These are phyloP conservation scores for Vaccinium corymbosum DNA, from an alignment of 148 eudicot species.

Conservation along the genomic window DNA sequence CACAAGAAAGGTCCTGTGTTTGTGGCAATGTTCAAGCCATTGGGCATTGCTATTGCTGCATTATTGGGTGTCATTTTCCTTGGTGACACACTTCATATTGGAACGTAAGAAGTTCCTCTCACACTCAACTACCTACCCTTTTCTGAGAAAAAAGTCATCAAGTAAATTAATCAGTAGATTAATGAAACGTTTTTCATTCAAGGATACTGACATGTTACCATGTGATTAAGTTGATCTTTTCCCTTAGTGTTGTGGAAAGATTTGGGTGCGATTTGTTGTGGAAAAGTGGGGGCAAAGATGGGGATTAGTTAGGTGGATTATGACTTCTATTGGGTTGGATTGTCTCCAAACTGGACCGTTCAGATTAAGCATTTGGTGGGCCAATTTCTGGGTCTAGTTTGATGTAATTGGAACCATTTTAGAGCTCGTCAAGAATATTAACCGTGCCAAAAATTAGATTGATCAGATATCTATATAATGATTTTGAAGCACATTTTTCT, in stretches of 20 bases:
- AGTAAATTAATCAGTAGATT: background rate
- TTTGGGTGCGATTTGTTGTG: background rate
- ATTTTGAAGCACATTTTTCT: background rate
- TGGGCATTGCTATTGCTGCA: slow-evolving; percentile 44
- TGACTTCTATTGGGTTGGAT: background rate
- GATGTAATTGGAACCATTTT: background rate
- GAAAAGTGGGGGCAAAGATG: background rate
- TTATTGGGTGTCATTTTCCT: slow-evolving; percentile 37
- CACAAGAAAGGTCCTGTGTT: slow-evolving; percentile 47
- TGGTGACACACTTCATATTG: slow-evolving; percentile 33
- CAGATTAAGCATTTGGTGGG: background rate
- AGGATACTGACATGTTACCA: background rate
- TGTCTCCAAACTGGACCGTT: background rate
- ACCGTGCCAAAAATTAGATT: background rate
- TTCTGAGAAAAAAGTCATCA: background rate
- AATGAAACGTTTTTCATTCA: background rate
- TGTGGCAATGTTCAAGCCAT: slow-evolving; percentile 50
- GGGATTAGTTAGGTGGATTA: no score
- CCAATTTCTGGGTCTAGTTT: background rate
- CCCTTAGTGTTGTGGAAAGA: background rate
- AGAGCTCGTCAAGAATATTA: background rate
- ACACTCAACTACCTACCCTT: background rate
- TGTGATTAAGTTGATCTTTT: background rate
- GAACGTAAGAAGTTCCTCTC: slow-evolving; percentile 23
- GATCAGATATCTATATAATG: background rate